These are phyloP conservation scores for Cercis canadensis DNA, from an alignment of 306 rosid genomes.

Conservation along the genomic window DNA sequence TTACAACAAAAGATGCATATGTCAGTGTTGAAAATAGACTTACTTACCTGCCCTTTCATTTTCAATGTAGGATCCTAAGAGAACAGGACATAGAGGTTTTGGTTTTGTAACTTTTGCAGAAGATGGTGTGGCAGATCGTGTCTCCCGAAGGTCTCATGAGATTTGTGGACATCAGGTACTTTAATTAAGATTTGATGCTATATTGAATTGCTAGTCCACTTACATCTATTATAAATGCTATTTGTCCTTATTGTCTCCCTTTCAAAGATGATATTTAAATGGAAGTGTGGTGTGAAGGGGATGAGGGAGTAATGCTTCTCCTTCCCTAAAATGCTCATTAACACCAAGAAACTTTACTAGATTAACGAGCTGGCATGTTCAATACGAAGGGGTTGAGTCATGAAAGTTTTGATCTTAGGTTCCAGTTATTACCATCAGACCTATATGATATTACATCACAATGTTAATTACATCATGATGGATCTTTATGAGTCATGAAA, in stretches of 20 bases:
- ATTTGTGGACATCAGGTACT: slow-evolving; percentile 90
- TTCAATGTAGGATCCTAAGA: slow-evolving; percentile 76
- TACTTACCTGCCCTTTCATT: slow-evolving; percentile 12
- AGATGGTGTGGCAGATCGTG: slow-evolving; percentile 93
- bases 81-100: slow-evolving; percentile 94
- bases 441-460: too few species aligned
- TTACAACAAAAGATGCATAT: slow-evolving; percentile 1
- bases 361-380: slow-evolving; percentile 14
- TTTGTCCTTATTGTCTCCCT: background rate
- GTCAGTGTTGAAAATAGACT: slow-evolving; percentile 22
- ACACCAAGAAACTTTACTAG: background rate
- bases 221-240: background rate
- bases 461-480: background rate
- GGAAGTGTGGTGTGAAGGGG: slow-evolving; percentile 21
- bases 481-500: slow-evolving; percentile 9
- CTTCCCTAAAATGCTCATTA: slow-evolving; percentile 8
- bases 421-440: background rate
- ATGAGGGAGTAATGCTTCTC: background rate
- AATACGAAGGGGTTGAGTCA: slow-evolving; percentile 10
- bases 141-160: slow-evolving; percentile 88
- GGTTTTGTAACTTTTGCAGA: slow-evolving; percentile 96
- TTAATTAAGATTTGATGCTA: slow-evolving; percentile 17
- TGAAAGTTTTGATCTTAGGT: background rate
- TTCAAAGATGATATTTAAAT: background rate
- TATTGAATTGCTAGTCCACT: background rate